Evolutionary conservation across 306 rosid species (phyloP).

Genomic region (Albizia julibrissin): DNA sequence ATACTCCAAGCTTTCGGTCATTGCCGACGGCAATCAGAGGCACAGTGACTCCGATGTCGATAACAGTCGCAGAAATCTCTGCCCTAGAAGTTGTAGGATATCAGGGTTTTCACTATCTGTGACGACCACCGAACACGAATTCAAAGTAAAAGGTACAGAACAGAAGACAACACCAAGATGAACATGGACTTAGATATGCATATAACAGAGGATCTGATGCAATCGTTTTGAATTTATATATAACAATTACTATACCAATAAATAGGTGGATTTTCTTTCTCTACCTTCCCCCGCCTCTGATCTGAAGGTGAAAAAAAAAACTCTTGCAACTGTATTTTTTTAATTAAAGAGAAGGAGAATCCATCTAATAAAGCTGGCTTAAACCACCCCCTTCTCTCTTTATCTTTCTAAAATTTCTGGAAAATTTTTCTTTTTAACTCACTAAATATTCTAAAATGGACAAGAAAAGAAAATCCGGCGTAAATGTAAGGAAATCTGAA

Average conservation of each 20-base stretch:
- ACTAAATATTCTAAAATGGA: slow-evolving; percentile 7
- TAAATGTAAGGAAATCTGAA: slow-evolving; percentile 30
- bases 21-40: slow-evolving; percentile 36
- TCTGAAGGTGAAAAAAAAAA: slow-evolving; percentile 34
- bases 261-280: not conserved
- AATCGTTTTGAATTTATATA: slow-evolving; percentile 27
- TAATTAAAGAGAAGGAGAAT: slow-evolving; percentile 24
- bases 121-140: slow-evolving; percentile 34
- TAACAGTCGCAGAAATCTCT: slow-evolving; percentile 22
- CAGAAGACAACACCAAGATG: slow-evolving; percentile 24
- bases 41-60: slow-evolving; percentile 28
- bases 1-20: slow-evolving; percentile 44
- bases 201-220: slow-evolving; percentile 43
- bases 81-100: slow-evolving; percentile 17
- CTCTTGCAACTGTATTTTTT: slow-evolving; percentile 15
- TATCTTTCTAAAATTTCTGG: slow-evolving; percentile 6
- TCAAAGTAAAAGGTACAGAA: slow-evolving; percentile 31
- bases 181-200: slow-evolving; percentile 31
- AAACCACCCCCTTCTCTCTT: slow-evolving; percentile 22
- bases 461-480: not conserved
- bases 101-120: slow-evolving; percentile 22
- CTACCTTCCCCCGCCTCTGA: slow-evolving; percentile 36
- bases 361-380: slow-evolving; percentile 42
- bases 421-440: slow-evolving; percentile 25
- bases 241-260: slow-evolving; percentile 20